Conservation (phyloP, 2,329 filamentous ascomycete genomes). For the Diaporthe nobilis region DNA sequence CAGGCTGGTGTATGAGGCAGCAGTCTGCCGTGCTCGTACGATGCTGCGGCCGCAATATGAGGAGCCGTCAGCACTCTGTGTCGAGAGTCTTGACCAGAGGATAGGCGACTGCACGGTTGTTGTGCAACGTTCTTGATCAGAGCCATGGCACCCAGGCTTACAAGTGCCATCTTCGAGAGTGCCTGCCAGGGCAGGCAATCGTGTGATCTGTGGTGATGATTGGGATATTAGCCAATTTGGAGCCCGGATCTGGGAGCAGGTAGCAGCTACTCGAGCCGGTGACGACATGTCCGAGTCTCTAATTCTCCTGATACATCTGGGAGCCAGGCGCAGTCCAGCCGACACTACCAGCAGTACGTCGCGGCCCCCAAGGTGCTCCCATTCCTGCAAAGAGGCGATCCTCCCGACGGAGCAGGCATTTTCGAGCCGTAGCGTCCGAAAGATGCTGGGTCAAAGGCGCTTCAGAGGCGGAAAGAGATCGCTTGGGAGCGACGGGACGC, state of each 20-base stretch:
- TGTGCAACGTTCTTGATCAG: neutral
- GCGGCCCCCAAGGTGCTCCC: neutral
- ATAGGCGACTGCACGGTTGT: neutral
- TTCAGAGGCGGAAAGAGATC: slow-evolving; percentile 37
- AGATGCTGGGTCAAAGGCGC: neutral
- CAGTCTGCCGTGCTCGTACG: neutral
- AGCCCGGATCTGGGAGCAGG: neutral
- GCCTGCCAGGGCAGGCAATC: neutral
- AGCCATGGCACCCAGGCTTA: neutral
- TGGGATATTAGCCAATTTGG: slow-evolving; percentile 2
- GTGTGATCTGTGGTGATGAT: neutral
- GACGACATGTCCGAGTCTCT: slow-evolving; percentile 2
- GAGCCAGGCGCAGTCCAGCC: neutral
- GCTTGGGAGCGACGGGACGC: neutral
- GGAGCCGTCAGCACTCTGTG: no score
- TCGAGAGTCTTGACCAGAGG: slow-evolving; percentile 3
- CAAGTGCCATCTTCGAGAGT: neutral
- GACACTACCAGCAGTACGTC: neutral
- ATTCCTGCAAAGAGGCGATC: slow-evolving; percentile 8
- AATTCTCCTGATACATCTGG: neutral
- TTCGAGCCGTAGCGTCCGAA: slow-evolving; percentile 24
- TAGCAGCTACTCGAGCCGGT: neutral
- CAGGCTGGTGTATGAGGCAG: slow-evolving; percentile 5
- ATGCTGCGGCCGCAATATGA: neutral
- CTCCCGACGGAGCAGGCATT: slow-evolving; percentile 4